Percentiles rank a stretch among this genome's conserved stretches.
These are phyloP conservation scores for Spatholobus suberectus DNA, from an alignment of 306 rosid genomes.

Conservation along the genomic window DNA sequence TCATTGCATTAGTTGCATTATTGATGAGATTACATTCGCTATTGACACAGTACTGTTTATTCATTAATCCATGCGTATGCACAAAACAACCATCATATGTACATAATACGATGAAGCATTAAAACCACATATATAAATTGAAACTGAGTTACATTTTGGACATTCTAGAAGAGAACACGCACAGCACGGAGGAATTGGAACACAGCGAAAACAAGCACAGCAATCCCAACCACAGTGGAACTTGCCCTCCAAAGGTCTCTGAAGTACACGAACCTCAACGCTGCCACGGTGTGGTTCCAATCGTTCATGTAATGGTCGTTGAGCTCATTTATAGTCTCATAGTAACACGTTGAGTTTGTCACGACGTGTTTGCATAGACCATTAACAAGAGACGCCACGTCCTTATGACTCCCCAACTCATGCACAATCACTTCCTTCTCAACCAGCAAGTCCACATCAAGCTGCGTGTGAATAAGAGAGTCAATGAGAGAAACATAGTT, in stretches of 20 bases:
- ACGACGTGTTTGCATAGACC: conserved; percentile 49
- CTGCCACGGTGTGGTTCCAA: conserved; percentile 56
- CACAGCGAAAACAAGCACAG: conserved; percentile 38
- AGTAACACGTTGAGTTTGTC: conserved; percentile 36
- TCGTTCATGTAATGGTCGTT: conserved; percentile 43
- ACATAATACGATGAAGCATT: too few relatives aligned
- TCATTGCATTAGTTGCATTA: too few relatives aligned
- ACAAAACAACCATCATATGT: not conserved
- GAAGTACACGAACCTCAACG: conserved; percentile 54
- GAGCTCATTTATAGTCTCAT: not conserved
- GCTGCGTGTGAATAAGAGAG: conserved; percentile 48
- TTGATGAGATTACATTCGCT: not conserved
- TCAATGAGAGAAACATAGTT: conserved; percentile 53
- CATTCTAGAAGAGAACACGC: not conserved
- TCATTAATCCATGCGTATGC: not conserved
- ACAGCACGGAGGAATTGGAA: conserved; percentile 36
- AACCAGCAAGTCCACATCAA: conserved; percentile 56
- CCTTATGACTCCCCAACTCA: conserved; percentile 53
- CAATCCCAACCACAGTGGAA: conserved; percentile 60
- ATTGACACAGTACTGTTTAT: not conserved
- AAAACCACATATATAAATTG: not conserved
- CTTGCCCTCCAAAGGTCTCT: conserved; percentile 70
- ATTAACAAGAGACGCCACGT: conserved; percentile 49
- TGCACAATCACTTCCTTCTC: conserved; percentile 50
- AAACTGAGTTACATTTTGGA: not conserved